phyloP scores from a whole-genome alignment of 2,329 filamentous ascomycete species.

The Shiraia bambusicola region DNA sequence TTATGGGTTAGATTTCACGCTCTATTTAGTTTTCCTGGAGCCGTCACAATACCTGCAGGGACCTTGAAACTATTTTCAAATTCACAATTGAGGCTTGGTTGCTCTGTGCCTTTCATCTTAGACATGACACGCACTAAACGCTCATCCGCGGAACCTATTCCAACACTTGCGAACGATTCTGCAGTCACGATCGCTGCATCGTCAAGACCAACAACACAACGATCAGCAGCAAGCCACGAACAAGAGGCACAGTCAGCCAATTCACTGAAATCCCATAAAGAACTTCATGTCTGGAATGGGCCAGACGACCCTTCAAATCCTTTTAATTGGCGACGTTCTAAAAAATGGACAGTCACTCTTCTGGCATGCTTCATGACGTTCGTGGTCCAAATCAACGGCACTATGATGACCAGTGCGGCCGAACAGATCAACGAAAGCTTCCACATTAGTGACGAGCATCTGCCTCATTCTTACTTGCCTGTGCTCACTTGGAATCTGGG shows the following conservation, averaged over 20 bases:
- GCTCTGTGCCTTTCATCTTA: too few relatives aligned
- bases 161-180: too few relatives aligned
- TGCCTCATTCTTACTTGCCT: constrained; percentile 47
- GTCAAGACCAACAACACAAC: not conserved
- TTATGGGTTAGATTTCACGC: too few relatives aligned
- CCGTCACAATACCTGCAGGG: too few relatives aligned
- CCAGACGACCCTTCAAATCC: constrained; percentile 31
- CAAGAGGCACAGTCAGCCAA: not conserved
- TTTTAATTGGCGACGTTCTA: constrained; percentile 46
- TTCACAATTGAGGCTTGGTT: too few relatives aligned
- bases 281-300: constrained; percentile 21
- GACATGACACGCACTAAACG: too few relatives aligned
- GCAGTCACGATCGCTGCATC: too few relatives aligned
- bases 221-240: not conserved
- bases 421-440: constrained; percentile 45
- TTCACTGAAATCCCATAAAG: constrained; percentile 3
- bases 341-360: constrained; percentile 48
- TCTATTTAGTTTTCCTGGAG: too few relatives aligned
- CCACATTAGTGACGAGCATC: constrained; percentile 39
- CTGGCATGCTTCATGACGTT: constrained; percentile 48
- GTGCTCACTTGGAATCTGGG: constrained; percentile 48
- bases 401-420: constrained; percentile 36
- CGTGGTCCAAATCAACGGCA: constrained; percentile 35
- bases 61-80: too few relatives aligned
- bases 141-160: too few relatives aligned